A percentile compares a stretch with the other conserved stretches of the same genome.
Conservation (phyloP, 805 yeast genomes). For the Saccharomycopsis capsularis region DNA sequence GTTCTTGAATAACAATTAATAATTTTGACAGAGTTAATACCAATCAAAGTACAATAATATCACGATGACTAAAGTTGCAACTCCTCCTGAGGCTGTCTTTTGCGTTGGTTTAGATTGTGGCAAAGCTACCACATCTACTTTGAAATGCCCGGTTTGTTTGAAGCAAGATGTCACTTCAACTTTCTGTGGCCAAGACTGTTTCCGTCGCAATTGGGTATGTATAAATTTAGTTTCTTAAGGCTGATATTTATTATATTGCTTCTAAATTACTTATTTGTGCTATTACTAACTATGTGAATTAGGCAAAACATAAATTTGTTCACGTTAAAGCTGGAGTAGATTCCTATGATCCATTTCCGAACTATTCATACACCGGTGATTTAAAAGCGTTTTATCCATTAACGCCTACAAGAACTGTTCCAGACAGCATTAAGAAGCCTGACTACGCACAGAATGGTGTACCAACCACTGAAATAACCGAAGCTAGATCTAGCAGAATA, state of each 20-base stretch:
- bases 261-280: no score
- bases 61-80: neutral
- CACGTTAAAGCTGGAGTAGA: conserved; percentile 60
- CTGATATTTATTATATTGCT: no score
- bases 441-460: conserved; percentile 79
- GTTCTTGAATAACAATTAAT: no score
- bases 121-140: conserved; percentile 60
- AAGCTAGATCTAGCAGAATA: conserved; percentile 62
- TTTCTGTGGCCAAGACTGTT: conserved; percentile 83
- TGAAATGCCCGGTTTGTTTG: conserved; percentile 90
- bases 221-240: conserved; percentile 70
- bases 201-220: conserved; percentile 61
- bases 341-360: conserved; percentile 84
- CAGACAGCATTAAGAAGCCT: conserved; percentile 64
- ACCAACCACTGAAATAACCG: conserved; percentile 70
- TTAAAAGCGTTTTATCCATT: conserved; percentile 79
- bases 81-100: conserved; percentile 15
- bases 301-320: conserved; percentile 65
- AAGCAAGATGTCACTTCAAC: conserved; percentile 55
- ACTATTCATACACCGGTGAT: conserved; percentile 63
- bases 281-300: no score
- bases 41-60: no score
- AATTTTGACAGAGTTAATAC: no score
- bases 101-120: conserved; percentile 86
- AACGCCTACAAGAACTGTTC: conserved; percentile 61